These are phyloP conservation scores for Mycena filopes DNA, from an alignment of 768 basidiomycete genomes.

Conservation along the genomic window DNA sequence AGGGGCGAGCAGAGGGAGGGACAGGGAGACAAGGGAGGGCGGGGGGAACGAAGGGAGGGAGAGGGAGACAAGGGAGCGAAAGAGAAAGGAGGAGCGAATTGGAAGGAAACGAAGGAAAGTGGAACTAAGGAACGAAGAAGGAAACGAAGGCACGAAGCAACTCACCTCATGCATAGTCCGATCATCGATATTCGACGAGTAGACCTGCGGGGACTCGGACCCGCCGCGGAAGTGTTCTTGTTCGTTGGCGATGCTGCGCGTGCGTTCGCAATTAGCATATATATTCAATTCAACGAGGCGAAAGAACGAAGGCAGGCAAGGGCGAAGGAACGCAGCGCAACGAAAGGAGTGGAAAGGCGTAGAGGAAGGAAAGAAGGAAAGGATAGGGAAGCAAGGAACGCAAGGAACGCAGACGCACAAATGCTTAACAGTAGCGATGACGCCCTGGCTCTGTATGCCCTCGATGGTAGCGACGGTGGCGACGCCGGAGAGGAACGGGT, in stretches of 20 bases:
- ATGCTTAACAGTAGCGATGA: slow-evolving; percentile 53
- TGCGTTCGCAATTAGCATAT: neutral
- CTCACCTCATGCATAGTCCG: slow-evolving; percentile 49
- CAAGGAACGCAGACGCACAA: slow-evolving; percentile 28
- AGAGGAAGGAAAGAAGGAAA: too few relatives aligned
- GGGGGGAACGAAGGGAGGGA: neutral
- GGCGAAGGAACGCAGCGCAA: too few relatives aligned
- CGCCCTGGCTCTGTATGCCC: slow-evolving; percentile 50
- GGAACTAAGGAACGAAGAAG: too few relatives aligned
- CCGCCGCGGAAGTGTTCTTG: slow-evolving; percentile 39
- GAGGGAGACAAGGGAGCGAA: too few relatives aligned
- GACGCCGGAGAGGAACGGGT: slow-evolving; percentile 55
- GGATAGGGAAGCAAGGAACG: too few relatives aligned
- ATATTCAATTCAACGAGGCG: too few relatives aligned
- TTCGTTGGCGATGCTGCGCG: slow-evolving; percentile 35
- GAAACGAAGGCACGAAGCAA: too few relatives aligned
- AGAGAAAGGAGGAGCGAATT: too few relatives aligned
- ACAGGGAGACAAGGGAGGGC: neutral
- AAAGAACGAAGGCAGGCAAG: too few relatives aligned
- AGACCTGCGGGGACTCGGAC: slow-evolving; percentile 24
- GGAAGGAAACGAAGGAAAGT: too few relatives aligned
- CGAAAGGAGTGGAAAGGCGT: too few relatives aligned
- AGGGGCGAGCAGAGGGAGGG: too few relatives aligned
- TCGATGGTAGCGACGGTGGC: slow-evolving; percentile 50
- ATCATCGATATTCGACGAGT: slow-evolving; percentile 53